These are phyloP conservation scores for Francoa sonchifolia DNA, from an alignment of 441 rosid species.

Conservation along the genomic window DNA sequence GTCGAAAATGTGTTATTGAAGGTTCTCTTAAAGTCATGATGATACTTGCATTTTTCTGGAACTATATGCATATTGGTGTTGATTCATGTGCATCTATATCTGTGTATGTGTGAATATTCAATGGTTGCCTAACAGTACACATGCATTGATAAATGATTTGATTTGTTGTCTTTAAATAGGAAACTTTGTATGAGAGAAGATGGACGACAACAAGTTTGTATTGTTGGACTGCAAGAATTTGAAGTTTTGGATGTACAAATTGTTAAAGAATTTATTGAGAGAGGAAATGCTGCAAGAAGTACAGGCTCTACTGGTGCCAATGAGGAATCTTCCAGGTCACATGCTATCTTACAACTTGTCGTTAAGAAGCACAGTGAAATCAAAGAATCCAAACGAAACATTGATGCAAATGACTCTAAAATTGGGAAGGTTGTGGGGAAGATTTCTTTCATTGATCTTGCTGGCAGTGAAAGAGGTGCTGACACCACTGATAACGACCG, in stretches of 20 bases:
- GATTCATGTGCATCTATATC: background rate
- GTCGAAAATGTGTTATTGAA: too few species aligned
- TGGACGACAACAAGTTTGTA: conserved; percentile 98
- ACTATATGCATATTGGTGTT: too few species aligned
- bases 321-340: conserved; percentile 98
- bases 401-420: conserved; percentile 62
- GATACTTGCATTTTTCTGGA: too few species aligned
- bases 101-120: conserved; percentile 8
- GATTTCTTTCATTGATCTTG: conserved; percentile 98
- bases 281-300: conserved; percentile 88
- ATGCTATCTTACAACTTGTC: conserved; percentile 92
- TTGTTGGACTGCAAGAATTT: conserved; percentile 94
- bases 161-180: conserved; percentile 31
- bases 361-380: conserved; percentile 80
- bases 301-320: conserved; percentile 98
- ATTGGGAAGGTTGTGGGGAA: conserved; percentile 85
- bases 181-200: conserved; percentile 99
- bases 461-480: conserved; percentile 99
- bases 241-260: conserved; percentile 89
- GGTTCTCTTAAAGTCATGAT: too few species aligned
- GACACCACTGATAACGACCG: conserved; percentile 97
- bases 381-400: conserved; percentile 75
- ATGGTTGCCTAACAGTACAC: background rate
- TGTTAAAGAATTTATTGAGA: conserved; percentile 89
- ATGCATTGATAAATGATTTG: conserved; percentile 13